A percentile compares a stretch with the other conserved stretches of the same genome.
These are phyloP conservation scores for Colletotrichum somersetense DNA, from an alignment of 2,329 filamentous ascomycete genomes.

Conservation along the genomic window DNA sequence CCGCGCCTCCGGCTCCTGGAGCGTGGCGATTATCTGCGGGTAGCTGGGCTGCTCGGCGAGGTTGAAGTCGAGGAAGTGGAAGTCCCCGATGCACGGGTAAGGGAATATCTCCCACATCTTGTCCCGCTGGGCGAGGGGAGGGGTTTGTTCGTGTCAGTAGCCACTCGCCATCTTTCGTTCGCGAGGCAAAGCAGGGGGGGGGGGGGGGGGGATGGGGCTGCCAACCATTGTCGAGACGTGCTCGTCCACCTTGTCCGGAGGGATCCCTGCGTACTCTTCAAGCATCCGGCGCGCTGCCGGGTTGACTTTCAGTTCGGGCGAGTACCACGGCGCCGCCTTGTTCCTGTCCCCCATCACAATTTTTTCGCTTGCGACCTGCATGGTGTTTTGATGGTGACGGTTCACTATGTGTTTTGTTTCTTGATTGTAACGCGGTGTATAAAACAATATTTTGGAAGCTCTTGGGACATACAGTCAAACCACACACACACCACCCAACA, in stretches of 20 bases:
- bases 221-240: slow-evolving; percentile 35
- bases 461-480: neutral
- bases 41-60: slow-evolving; percentile 26
- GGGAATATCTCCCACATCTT: slow-evolving; percentile 41
- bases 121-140: slow-evolving; percentile 13
- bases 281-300: slow-evolving; percentile 32
- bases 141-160: neutral
- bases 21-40: slow-evolving; percentile 40
- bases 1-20: slow-evolving; percentile 33
- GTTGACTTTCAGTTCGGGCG: slow-evolving; percentile 17
- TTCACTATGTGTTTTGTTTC: neutral
- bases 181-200: neutral
- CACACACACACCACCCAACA: neutral
- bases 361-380: slow-evolving; percentile 22
- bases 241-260: slow-evolving; percentile 23
- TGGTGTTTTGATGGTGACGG: neutral
- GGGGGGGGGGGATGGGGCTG: neutral
- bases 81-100: slow-evolving; percentile 41
- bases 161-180: neutral
- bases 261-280: slow-evolving; percentile 33
- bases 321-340: slow-evolving; percentile 39
- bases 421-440: too few relatives aligned
- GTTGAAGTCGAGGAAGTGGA: slow-evolving; percentile 42
- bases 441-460: neutral
- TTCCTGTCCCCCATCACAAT: slow-evolving; percentile 29